These are phyloP conservation scores for Logfia minima DNA, from an alignment of 129 eudicot species.

Conservation along the genomic window DNA sequence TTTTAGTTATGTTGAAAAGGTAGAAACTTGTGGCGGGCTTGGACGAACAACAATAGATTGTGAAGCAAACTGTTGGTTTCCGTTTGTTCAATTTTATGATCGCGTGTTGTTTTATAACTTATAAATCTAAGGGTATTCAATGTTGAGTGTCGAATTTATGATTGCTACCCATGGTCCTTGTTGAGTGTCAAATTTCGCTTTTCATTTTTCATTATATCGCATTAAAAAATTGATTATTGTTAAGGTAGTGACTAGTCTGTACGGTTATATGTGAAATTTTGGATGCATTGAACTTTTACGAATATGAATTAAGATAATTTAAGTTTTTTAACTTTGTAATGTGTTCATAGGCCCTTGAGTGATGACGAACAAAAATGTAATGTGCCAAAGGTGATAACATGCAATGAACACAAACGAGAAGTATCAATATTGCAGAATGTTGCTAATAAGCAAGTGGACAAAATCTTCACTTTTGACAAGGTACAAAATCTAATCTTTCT, in stretches of 20 bases:
- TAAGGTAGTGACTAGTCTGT: neutral
- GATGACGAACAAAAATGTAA: constrained; percentile 74
- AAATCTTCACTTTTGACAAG: constrained; percentile 82
- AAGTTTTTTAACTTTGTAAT: neutral
- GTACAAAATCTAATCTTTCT: constrained; percentile 29
- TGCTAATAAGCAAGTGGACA: constrained; percentile 72
- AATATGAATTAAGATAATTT: neutral
- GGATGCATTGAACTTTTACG: constrained; percentile 1
- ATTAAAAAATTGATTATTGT: neutral
- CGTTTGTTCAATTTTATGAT: too few relatives aligned
- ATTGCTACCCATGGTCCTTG: too few relatives aligned
- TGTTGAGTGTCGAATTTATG: too few relatives aligned
- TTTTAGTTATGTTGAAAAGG: neutral
- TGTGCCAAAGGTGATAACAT: constrained; percentile 64
- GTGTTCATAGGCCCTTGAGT: constrained; percentile 55
- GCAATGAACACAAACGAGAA: constrained; percentile 80
- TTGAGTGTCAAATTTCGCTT: neutral
- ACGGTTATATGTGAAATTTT: neutral
- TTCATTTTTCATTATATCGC: neutral
- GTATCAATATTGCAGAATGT: constrained; percentile 52
- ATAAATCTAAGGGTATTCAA: too few relatives aligned
- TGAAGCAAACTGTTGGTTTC: too few relatives aligned
- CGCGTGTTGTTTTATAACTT: too few relatives aligned
- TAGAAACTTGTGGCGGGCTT: too few relatives aligned
- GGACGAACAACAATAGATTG: too few relatives aligned